Conservation (phyloP, 1,284 basidiomycete genomes). For the Malassezia dermatis region DNA sequence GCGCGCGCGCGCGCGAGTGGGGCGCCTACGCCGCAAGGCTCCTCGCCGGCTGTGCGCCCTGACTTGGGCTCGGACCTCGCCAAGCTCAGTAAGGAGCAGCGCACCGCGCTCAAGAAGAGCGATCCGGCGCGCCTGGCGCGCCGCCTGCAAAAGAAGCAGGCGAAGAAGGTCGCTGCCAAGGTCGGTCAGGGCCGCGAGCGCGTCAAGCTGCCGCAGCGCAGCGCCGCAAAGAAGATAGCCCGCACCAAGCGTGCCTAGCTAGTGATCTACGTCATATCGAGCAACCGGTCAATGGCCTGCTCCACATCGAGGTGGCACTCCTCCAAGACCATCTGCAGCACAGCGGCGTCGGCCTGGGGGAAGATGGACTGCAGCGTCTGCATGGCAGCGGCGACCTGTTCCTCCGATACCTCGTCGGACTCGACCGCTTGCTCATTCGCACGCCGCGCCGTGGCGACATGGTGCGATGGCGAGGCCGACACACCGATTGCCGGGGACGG, state of each 20-base stretch:
- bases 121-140: slow-evolving; percentile 33
- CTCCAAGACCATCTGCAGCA: slow-evolving; percentile 34
- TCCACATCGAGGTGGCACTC: slow-evolving; percentile 33
- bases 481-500: neutral
- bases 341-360: slow-evolving; percentile 28
- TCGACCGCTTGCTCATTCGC: neutral
- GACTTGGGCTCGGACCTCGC: slow-evolving; percentile 22
- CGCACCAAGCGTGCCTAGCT: neutral
- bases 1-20: slow-evolving; percentile 26
- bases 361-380: slow-evolving; percentile 37
- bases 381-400: slow-evolving; percentile 6
- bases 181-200: slow-evolving; percentile 12
- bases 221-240: slow-evolving; percentile 8
- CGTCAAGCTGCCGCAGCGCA: slow-evolving; percentile 15
- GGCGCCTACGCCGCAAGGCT: slow-evolving; percentile 42
- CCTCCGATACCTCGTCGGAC: neutral
- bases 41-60: slow-evolving; percentile 22
- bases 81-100: slow-evolving; percentile 31
- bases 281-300: slow-evolving; percentile 33
- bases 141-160: slow-evolving; percentile 38
- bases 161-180: neutral
- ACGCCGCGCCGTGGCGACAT: slow-evolving; percentile 9
- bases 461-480: slow-evolving; percentile 13
- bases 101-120: slow-evolving; percentile 30
- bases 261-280: slow-evolving; percentile 24